Base-by-base conservation (phyloP, 169 alveolate species). In the Eimeria acervulina region DNA sequence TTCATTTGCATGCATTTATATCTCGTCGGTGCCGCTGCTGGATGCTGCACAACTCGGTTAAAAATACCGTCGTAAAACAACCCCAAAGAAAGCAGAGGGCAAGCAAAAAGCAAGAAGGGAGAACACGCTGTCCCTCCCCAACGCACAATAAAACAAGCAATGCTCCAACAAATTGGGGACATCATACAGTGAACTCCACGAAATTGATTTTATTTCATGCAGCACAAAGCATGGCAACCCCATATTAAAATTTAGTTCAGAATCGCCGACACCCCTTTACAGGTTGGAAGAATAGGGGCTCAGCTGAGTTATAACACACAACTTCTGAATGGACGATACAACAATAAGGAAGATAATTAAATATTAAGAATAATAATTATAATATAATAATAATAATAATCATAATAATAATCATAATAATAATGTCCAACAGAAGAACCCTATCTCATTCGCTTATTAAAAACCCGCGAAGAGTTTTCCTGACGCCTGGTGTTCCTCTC, bases 81-180 rank as follows among this genome's bases (percentile, higher is more conserved):
- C 83, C 42, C 83, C 47, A 72, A 17, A 47, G 83, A 36, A 33
- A 72, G 52, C 83, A 72, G 15, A 68, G 42, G 83, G 83, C 83
- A 72, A 72, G 51, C 83, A 31, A 33, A 72, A 72, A 61, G 72
- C 31, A 61, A 61, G 72, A 36, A 61, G 72, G 72, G 72, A n/a
- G n/a, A n/a, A 23, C 72, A 61, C 72, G 12, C 83, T 38, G 83
- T 72, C 28, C 42, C 83, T 72, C 42, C 83, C 26, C 8, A 72
- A 72, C 15, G 83, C 83, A 78, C 63, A 78, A 78, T 78, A 78
- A 78, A 78, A 78, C 89, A 78, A 42, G 89, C 89, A 78, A 31
- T 78, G 52, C 89, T 78, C 89, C 89, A 78, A 44, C 89, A 78
- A 78, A 40, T 19, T 2, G 44, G 84, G 84, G 84, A 28, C 44